Evolutionary conservation across 2,329 filamentous ascomycete genomes (phyloP).

Genomic region (Nothopassalora personata): DNA sequence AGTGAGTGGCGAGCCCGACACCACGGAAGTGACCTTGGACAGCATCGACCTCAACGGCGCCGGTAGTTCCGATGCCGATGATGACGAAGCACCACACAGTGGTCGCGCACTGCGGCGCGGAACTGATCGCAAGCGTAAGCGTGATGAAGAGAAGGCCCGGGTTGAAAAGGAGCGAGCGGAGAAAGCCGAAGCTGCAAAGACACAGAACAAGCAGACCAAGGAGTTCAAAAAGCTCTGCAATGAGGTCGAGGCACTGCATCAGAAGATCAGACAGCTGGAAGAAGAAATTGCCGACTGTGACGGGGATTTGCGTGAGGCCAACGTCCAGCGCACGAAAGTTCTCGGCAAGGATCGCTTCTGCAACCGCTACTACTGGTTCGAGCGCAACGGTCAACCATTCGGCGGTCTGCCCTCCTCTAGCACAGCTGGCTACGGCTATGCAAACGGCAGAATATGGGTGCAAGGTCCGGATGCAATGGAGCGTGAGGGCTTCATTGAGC

Average conservation of each 20-base stretch:
- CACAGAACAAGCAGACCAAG: slow-evolving; percentile 68
- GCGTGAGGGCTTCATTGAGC: slow-evolving; percentile 77
- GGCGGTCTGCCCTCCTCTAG: slow-evolving; percentile 82
- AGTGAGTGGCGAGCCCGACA: slow-evolving; percentile 29
- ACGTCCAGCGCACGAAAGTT: slow-evolving; percentile 83
- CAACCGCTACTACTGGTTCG: slow-evolving; percentile 99
- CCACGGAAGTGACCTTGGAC: slow-evolving; percentile 34
- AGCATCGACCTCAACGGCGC: slow-evolving; percentile 57
- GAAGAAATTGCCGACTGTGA: slow-evolving; percentile 80
- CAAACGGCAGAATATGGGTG: slow-evolving; percentile 93
- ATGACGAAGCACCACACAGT: slow-evolving; percentile 60
- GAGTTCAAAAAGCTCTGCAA: slow-evolving; percentile 82
- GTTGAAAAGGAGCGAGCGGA: slow-evolving; percentile 61
- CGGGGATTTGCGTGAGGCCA: slow-evolving; percentile 86
- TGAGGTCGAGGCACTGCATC: slow-evolving; percentile 83
- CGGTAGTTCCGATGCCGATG: slow-evolving; percentile 50
- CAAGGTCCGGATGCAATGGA: slow-evolving; percentile 91
- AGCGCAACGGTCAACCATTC: slow-evolving; percentile 96
- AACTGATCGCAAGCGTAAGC: slow-evolving; percentile 55
- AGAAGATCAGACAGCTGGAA: slow-evolving; percentile 73
- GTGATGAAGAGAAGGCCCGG: slow-evolving; percentile 57
- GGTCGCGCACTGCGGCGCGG: slow-evolving; percentile 54
- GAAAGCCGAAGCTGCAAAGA: slow-evolving; percentile 55
- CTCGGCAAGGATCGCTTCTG: slow-evolving; percentile 94
- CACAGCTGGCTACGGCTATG: slow-evolving; percentile 79